Evolutionary conservation across 2,329 filamentous ascomycete genomes (phyloP), one percentile per base, ranked within the genome.

Genomic region (Xylariales sp.): DNA sequence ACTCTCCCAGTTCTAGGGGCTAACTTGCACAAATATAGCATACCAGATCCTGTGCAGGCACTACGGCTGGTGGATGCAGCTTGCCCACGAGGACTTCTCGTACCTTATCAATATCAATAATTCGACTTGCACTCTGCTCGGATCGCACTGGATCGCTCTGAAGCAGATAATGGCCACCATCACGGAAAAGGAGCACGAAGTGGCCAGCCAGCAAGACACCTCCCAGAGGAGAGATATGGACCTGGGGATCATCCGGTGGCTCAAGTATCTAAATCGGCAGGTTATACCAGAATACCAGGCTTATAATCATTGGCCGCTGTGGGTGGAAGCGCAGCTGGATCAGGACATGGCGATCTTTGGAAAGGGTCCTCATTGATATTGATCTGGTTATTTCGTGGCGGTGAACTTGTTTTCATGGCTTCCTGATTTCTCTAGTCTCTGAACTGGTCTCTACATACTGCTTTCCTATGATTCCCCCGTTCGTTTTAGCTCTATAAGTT

Each of bases 51-150:
- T 76, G 37, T 62, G 61, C 29, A 56, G 62, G 38, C 71, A 75
- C 47, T 77, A 74, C 50, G 62, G 53, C 4, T 78, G 74, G 74
- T 78, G 74, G 74, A 77, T 77, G 63, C 63, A 72, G 52, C 62
- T 78, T 6, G 67, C 72, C 7, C 73, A 78, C 45, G 60, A 63
- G 24, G 59, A 65, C 33, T 78, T 78, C 53, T 66, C 70, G 44
- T 59, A 60, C 34, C 54, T 78, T 37, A 63, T 77, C 45, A 66
- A 75, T 50, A 56, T 65, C 19, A 46, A 49, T 19, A 69, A 67
- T 49, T 70, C 70, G 49, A 59, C 65, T 13, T 64, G 67, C 40
- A 39, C 70, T 28, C 55, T 78, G 20, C 59, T 78, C 29, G 68
- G 68, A 23, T 48, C 72, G 35, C 74, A 78, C 55, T 78, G 74